phyloP scores from a whole-genome alignment of 768 basidiomycete species.

The Kwoniella europaea region DNA sequence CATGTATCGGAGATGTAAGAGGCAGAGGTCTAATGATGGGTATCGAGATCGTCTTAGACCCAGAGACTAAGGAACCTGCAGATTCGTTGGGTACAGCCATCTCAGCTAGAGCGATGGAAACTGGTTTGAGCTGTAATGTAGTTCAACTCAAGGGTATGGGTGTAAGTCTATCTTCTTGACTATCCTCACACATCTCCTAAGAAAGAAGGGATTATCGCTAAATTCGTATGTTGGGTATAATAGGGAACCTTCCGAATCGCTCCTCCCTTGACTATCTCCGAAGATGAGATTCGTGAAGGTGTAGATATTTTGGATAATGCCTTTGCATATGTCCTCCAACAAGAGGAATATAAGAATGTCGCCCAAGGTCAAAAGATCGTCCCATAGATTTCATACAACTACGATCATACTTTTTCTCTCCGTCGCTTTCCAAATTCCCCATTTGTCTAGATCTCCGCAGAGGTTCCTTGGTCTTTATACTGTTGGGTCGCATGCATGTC shows the following conservation, averaged over 20 bases:
- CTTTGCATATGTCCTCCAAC: constrained; percentile 10
- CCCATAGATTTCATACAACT: not conserved
- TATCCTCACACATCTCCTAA: not conserved
- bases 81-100: constrained; percentile 21
- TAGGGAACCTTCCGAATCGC: constrained; percentile 36
- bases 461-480: too few relatives aligned
- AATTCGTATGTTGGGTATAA: not conserved
- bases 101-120: constrained; percentile 28
- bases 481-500: too few relatives aligned
- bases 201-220: not conserved
- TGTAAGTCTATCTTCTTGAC: not conserved
- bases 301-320: constrained; percentile 30
- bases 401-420: not conserved
- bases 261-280: constrained; percentile 33
- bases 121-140: constrained; percentile 33
- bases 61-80: constrained; percentile 11
- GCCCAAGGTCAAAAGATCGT: constrained; percentile 11
- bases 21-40: constrained; percentile 39
- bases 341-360: constrained; percentile 22
- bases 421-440: not conserved
- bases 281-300: constrained; percentile 27
- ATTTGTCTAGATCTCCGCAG: too few relatives aligned
- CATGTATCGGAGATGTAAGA: constrained; percentile 39
- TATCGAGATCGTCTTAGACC: constrained; percentile 31
- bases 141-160: constrained; percentile 34